phyloP scores from a whole-genome alignment of 495 filamentous ascomycete genomes.

The Cryomyces minteri region DNA sequence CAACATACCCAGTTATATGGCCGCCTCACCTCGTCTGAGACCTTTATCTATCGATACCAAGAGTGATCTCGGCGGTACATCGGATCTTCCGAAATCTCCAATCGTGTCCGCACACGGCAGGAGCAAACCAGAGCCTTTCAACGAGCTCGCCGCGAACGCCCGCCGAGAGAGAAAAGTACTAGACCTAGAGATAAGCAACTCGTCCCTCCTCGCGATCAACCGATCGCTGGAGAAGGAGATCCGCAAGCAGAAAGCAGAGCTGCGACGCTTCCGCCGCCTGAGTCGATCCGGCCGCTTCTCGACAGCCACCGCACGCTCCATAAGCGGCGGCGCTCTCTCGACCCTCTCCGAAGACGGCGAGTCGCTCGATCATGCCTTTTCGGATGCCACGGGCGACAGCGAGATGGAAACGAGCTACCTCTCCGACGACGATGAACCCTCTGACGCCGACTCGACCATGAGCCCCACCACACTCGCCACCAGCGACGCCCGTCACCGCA shows the following conservation, averaged over 20 bases:
- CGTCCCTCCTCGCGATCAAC: conserved; percentile 92
- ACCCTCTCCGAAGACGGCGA: conserved; percentile 4
- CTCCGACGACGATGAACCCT: conserved; percentile 18
- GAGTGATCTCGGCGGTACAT: too few relatives aligned
- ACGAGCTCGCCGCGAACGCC: conserved; percentile 49
- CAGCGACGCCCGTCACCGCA: conserved; percentile 24
- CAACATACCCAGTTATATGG: too few relatives aligned
- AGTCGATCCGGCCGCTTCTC: conserved; percentile 61
- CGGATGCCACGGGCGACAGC: conserved; percentile 4
- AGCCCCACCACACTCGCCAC: conserved; percentile 26
- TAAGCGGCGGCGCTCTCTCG: not conserved
- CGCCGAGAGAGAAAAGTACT: conserved; percentile 86
- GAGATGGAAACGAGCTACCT: conserved; percentile 20
- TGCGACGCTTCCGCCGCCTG: conserved; percentile 66
- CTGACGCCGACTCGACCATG: conserved; percentile 15
- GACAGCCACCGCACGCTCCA: conserved; percentile 10
- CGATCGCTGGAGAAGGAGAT: conserved; percentile 79
- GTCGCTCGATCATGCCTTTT: conserved; percentile 1
- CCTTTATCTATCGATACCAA: too few relatives aligned
- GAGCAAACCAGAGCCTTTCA: conserved; percentile 2
- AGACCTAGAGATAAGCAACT: conserved; percentile 96
- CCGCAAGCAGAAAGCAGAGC: conserved; percentile 73
- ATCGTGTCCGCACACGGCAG: too few relatives aligned
- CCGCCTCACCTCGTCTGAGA: too few relatives aligned
- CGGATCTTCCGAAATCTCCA: too few relatives aligned